These are phyloP conservation scores for Cryptosporidium sp. DNA, from an alignment of 169 alveolate genomes.

Conservation along the genomic window DNA sequence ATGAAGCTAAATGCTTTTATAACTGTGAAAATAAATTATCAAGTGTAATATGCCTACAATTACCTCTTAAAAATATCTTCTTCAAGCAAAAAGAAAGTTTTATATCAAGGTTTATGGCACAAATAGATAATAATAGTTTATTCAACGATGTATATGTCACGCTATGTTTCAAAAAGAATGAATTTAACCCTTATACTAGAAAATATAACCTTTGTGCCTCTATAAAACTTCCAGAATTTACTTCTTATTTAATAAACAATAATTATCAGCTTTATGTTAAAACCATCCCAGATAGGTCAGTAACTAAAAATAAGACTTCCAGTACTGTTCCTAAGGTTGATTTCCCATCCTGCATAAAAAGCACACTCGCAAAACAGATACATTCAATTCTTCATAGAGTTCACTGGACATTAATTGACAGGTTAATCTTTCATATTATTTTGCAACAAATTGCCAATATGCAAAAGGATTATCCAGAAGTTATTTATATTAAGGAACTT, in stretches of 20 bases:
- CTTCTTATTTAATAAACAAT: conserved; percentile 11
- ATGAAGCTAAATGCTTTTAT: background rate
- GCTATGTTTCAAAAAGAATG: background rate
- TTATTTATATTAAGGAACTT: conserved; percentile 2
- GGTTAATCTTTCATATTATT: conserved; percentile 4
- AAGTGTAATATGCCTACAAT: background rate
- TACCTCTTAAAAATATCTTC: conserved; percentile 23
- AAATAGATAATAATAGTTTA: background rate
- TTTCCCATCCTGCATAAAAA: conserved; percentile 23
- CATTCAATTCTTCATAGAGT: conserved; percentile 40
- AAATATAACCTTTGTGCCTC: background rate
- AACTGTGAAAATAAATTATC: background rate
- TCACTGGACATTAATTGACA: conserved; percentile 58
- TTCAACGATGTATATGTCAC: conserved; percentile 13
- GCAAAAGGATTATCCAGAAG: background rate
- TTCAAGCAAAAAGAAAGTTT: background rate
- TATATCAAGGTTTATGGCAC: conserved; percentile 15
- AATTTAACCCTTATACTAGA: background rate
- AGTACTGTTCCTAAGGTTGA: background rate
- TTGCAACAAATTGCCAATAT: conserved; percentile 18
- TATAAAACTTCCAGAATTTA: conserved; percentile 10
- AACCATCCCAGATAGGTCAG: background rate
- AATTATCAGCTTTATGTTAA: conserved; percentile 18
- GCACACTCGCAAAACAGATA: conserved; percentile 54
- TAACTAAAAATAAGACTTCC: background rate